Evolutionary conservation across 2,329 filamentous ascomycete genomes (phyloP).

Genomic region (Botrytis fragariae): DNA sequence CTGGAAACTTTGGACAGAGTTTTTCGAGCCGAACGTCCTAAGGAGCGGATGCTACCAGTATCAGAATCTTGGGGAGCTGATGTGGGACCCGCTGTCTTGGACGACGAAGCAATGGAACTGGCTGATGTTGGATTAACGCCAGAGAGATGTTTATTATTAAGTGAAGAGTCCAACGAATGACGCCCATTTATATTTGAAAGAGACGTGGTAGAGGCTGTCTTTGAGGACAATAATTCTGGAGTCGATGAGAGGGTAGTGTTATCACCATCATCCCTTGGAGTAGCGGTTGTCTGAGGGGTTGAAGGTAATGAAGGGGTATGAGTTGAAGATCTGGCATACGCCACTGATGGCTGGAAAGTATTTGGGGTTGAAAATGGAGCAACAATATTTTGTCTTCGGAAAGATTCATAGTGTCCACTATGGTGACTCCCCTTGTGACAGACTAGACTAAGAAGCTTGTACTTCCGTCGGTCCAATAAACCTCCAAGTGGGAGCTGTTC

Average conservation of each 20-base stretch:
- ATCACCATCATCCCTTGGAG: slow-evolving; percentile 29
- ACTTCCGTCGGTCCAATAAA: slow-evolving; percentile 72
- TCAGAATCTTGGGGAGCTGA: slow-evolving; percentile 44
- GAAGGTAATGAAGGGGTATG: slow-evolving; percentile 33
- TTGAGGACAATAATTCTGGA: slow-evolving; percentile 34
- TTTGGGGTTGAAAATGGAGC: slow-evolving; percentile 80
- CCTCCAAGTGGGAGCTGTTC: slow-evolving; percentile 82
- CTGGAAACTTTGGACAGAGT: slow-evolving; percentile 47
- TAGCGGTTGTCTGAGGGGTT: slow-evolving; percentile 39
- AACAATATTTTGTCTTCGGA: slow-evolving; percentile 78
- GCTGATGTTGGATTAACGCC: slow-evolving; percentile 21
- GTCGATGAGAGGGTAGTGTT: slow-evolving; percentile 32
- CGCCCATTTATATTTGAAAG: slow-evolving; percentile 29
- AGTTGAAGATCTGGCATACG: slow-evolving; percentile 49
- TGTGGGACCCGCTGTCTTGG: slow-evolving; percentile 26
- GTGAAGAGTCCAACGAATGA: slow-evolving; percentile 21
- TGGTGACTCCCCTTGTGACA: slow-evolving; percentile 95
- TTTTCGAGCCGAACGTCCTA: slow-evolving; percentile 55
- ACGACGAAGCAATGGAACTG: slow-evolving; percentile 24
- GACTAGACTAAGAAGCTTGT: slow-evolving; percentile 81
- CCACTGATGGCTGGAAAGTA: slow-evolving; percentile 71
- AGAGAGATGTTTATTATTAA: slow-evolving; percentile 20
- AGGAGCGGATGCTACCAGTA: slow-evolving; percentile 53
- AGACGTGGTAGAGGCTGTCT: slow-evolving; percentile 32
- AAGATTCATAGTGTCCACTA: slow-evolving; percentile 96